Base-by-base conservation (phyloP, 345 rosid species). In the Laguncularia racemosa region DNA sequence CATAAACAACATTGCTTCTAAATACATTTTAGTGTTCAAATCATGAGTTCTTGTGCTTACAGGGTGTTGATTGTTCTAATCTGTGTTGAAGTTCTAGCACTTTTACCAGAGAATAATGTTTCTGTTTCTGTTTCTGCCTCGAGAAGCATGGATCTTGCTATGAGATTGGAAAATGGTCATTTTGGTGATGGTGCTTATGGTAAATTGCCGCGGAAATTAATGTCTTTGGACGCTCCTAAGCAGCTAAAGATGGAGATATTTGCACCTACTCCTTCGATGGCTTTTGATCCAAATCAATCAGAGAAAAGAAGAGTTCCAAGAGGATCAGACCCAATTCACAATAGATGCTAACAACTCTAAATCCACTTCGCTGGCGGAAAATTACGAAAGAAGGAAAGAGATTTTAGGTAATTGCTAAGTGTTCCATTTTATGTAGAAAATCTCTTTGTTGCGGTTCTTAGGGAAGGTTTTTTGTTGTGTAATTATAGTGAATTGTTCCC, bases 281-380 rank as follows among this genome's bases (percentile, higher is more conserved):
- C 59, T 67, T 78, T 78, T 59, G 84, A 84, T 58, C 84, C 83
- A 3, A 73, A 72, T 66, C 89, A 80, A 65, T 88, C 88, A 12
- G 67, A 75, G 54, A 89, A 86, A 68, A 78, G 95, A 76, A 55
- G 70, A 64, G 87, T 84, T 66, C 67, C 79, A 28, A 83, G 60
- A 78, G 98, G 98, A 60, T 89, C 98, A 1, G 91, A 92, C 71
- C 98, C 98, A 46, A 92, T 92, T 58, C 97, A 84, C 78, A 91
- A 91, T 77, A 77, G 69, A 66, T 76, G 84, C 65, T 84, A 74
- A 77, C 48, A 51, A 26, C 55, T 46, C 56, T 20, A 49, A 49
- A 16, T 19, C 28, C 33, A 9, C 10, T 33, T 7, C 9, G 40
- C 7, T 33, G 1, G 40, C 40, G 11, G 40, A 33, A 7, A 33